Percentiles rank a stretch among this genome's conserved stretches.
Evolutionary conservation across 306 rosid genomes (phyloP).

Genomic region (Vigna trinervia): DNA sequence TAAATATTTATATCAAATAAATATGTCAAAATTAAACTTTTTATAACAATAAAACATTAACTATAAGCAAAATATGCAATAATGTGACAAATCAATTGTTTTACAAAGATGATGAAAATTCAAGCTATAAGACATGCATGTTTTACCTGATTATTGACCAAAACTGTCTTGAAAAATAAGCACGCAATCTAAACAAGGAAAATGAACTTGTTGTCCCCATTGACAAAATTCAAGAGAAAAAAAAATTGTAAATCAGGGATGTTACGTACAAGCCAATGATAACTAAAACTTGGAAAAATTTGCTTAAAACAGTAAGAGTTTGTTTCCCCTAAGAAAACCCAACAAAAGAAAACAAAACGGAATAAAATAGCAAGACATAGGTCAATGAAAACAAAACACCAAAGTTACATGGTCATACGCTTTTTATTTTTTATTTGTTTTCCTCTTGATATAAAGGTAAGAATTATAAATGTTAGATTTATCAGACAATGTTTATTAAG

Average conservation of each 20-base stretch:
- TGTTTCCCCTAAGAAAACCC: conserved; percentile 13
- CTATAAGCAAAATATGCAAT: neutral
- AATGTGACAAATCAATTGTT: neutral
- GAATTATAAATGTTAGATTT: too few species aligned
- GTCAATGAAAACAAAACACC: neutral
- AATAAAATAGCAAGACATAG: conserved; percentile 7
- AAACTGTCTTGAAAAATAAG: neutral
- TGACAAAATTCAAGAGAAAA: neutral
- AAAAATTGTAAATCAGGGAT: neutral
- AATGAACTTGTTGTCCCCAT: neutral
- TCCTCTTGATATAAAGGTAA: neutral
- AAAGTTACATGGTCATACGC: neutral
- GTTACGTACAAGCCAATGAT: conserved; percentile 42
- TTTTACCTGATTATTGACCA: neutral
- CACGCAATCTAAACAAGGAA: neutral
- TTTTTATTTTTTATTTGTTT: neutral
- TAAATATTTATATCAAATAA: too few species aligned
- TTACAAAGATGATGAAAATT: neutral
- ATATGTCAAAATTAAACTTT: too few species aligned
- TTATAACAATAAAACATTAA: too few species aligned
- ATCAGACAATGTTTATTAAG: too few species aligned
- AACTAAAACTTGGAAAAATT: neutral
- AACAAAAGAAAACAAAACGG: neutral
- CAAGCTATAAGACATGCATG: neutral
- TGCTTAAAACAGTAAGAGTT: conserved; percentile 34